These are phyloP conservation scores for Porcisia hertigi DNA, from an alignment of 208 protist genomes.

Conservation along the genomic window DNA sequence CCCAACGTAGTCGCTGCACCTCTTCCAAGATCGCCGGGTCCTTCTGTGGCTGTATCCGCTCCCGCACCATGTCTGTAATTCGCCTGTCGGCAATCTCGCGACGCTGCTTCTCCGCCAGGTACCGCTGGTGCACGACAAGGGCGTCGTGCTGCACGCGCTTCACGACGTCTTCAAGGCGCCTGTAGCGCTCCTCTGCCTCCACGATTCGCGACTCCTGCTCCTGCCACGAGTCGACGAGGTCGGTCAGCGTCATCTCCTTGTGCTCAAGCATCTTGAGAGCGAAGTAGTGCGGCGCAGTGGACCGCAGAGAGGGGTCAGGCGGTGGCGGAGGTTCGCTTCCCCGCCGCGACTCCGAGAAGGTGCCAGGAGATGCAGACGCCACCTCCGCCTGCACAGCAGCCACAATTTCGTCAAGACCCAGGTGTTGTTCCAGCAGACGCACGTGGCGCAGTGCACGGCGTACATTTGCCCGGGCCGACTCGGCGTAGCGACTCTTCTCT, in stretches of 20 bases:
- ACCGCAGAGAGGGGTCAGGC: constrained; percentile 11
- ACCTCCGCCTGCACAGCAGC: constrained; percentile 38
- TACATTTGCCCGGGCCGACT: constrained; percentile 40
- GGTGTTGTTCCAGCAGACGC: constrained; percentile 61
- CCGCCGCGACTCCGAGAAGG: background rate
- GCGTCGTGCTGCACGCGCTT: constrained; percentile 61
- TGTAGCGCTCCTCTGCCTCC: constrained; percentile 39
- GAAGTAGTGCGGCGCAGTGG: constrained; percentile 71
- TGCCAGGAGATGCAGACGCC: background rate
- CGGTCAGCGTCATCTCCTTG: constrained; percentile 76
- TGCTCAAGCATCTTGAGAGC: constrained; percentile 72
- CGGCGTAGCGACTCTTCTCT: constrained; percentile 42
- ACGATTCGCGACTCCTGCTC: constrained; percentile 56
- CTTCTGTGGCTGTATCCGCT: constrained; percentile 52
- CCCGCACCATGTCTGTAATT: constrained; percentile 73
- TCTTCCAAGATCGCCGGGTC: constrained; percentile 39
- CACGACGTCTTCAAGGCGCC: constrained; percentile 35
- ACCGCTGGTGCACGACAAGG: constrained; percentile 61
- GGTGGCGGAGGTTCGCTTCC: background rate
- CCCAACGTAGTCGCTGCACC: constrained; percentile 57
- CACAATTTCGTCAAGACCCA: constrained; percentile 64
- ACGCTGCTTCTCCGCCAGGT: constrained; percentile 74
- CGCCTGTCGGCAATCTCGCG: constrained; percentile 75
- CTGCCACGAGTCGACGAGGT: constrained; percentile 77
- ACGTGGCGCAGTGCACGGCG: constrained; percentile 57